These are phyloP conservation scores for Penicillium nucicola DNA, from an alignment of 495 filamentous ascomycete species.

Conservation along the genomic window DNA sequence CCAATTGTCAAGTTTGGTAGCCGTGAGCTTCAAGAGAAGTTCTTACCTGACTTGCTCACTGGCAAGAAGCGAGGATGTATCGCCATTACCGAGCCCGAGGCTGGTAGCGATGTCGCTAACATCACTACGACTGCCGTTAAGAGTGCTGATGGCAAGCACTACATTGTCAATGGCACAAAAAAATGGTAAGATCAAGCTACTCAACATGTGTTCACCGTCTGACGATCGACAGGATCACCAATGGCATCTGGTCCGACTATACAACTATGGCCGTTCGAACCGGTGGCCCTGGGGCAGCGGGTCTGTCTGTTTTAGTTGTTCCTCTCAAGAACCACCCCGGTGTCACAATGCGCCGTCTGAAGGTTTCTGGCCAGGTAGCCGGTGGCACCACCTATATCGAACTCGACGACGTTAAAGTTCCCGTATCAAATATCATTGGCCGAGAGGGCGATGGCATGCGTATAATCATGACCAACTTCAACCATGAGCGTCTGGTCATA, in stretches of 20 bases:
- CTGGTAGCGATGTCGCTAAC: conserved; percentile 69
- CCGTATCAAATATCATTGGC: conserved; percentile 67
- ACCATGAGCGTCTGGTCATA: conserved; percentile 71
- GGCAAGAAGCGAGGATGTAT: conserved; percentile 67
- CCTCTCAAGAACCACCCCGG: conserved; percentile 61
- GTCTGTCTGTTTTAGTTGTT: conserved; percentile 64
- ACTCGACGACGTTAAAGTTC: conserved; percentile 70
- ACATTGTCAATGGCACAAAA: conserved; percentile 72
- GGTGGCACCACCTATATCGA: conserved; percentile 75
- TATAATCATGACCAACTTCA: conserved; percentile 82
- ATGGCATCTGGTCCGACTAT: conserved; percentile 73
- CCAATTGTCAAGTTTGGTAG: conserved; percentile 68
- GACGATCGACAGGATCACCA: conserved; percentile 57
- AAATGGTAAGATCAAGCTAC: conserved; percentile 54
- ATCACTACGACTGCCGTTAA: conserved; percentile 66
- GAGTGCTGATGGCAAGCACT: conserved; percentile 60
- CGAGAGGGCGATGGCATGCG: conserved; percentile 67
- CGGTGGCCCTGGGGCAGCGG: conserved; percentile 57
- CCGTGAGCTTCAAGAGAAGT: conserved; percentile 55
- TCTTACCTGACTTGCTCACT: conserved; percentile 63
- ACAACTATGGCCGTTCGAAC: conserved; percentile 75
- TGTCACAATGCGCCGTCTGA: conserved; percentile 63
- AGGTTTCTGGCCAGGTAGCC: conserved; percentile 56
- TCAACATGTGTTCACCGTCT: neutral
- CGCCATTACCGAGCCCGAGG: conserved; percentile 74